A percentile compares a stretch with the other conserved stretches of the same genome.
Evolutionary conservation across 257 asterid species (phyloP).

Genomic region (Nicotiana obtusifolia): DNA sequence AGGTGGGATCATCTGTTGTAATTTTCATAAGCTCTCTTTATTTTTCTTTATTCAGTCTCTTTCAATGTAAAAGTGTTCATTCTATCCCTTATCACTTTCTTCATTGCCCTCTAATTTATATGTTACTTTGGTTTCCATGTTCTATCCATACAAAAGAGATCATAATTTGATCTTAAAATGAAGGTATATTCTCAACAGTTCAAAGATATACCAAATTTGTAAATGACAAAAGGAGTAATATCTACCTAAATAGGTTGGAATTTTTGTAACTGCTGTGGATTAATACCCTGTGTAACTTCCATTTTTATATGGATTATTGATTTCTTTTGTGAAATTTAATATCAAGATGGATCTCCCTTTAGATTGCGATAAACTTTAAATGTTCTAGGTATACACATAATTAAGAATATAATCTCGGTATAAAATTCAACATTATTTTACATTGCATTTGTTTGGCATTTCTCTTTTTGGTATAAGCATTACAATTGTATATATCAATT

Average conservation of each 20-base stretch:
- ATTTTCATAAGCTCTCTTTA: neutral
- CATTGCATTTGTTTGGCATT: too few relatives aligned
- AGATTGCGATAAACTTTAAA: neutral
- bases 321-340: neutral
- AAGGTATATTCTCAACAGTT: neutral
- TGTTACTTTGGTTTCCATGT: neutral
- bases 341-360: neutral
- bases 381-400: too few relatives aligned
- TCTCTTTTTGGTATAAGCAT: too few relatives aligned
- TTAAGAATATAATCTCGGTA: too few relatives aligned
- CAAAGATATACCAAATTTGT: neutral
- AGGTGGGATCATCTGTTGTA: constrained; percentile 14
- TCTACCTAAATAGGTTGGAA: neutral
- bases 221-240: neutral
- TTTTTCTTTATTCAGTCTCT: neutral
- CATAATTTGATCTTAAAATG: neutral
- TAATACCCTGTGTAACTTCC: neutral
- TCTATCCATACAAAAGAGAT: neutral
- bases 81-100: neutral
- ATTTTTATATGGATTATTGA: neutral
- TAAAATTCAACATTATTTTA: too few relatives aligned
- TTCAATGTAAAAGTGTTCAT: neutral
- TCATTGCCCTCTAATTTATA: neutral
- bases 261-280: neutral
- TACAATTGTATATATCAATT: too few relatives aligned